Base-by-base conservation (phyloP, 2,329 filamentous ascomycete genomes). In the Mollisia scopiformis region DNA sequence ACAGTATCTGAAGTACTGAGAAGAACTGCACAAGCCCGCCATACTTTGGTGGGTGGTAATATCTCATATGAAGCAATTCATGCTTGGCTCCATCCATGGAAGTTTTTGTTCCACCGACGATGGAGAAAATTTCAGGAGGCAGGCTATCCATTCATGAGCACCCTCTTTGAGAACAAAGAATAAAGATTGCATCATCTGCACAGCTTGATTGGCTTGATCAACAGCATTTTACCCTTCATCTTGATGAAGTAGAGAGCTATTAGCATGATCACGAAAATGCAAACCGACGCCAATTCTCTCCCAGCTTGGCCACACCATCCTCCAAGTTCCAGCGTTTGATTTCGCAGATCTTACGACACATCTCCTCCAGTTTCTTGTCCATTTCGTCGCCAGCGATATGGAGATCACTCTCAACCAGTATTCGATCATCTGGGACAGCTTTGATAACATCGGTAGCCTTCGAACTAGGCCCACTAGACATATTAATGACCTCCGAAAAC, bases 351-450 rank as follows among this genome's bases (percentile, higher is more conserved):
- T 83, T 86, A n/a, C 88, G 80, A 58, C 90, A 86, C 63, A 93
- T 89, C 49, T 90, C 84, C 72, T 94, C 90, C 13, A 99, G 77
- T 61, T 86, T 78, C 2, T 78, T 76, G 72, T 98, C 95, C 91
- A 98, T 96, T 54, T 82, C 78, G 1, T 87, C 80, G 0, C 95
- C 95, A 0, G 94, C 95, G 21, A 79, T 84, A 74, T 98, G 92
- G 61, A 97, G 74, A 75, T 99, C 95, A 73, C 93, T 98, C 76
- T 99, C 95, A 2, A 96, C 82, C 21, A 99, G 81, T 13, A 99
- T 79, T 56, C 88, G 83, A 67, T 94, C 85, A 66, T 92, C 89
- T 0, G 95, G 94, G 2, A 96, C 81, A 2, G 84, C 83, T 62
- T 83, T 84, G 51, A 98, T 82, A 21, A 88, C 84, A 21, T 93